phyloP scores from a whole-genome alignment of 805 yeast species.

The Metschnikowia bowlesiae region DNA sequence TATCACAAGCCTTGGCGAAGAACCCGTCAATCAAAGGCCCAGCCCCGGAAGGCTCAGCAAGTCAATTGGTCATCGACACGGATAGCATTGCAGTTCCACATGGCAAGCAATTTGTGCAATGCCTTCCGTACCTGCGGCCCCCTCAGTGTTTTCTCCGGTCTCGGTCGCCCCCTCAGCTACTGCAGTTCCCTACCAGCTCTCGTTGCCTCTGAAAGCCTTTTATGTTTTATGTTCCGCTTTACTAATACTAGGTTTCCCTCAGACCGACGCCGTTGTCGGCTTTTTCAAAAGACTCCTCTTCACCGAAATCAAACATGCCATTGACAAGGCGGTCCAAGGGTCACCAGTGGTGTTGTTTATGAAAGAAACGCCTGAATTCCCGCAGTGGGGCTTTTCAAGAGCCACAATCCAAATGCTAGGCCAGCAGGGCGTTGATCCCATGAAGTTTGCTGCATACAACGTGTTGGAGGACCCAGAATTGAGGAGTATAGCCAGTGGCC shows the following conservation, averaged over 20 bases:
- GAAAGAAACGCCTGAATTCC: conserved; percentile 98
- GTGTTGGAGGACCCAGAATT: conserved; percentile 92
- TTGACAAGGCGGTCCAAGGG: conserved; percentile 76
- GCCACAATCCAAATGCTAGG: conserved; percentile 92
- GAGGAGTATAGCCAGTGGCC: conserved; percentile 99
- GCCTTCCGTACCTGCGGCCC: no score
- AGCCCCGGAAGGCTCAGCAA: no score
- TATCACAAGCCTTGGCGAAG: no score
- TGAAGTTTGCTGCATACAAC: conserved; percentile 93
- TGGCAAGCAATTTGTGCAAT: no score
- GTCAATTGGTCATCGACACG: no score
- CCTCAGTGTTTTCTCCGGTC: no score
- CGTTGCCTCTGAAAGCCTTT: not conserved
- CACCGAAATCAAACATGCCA: conserved; percentile 76
- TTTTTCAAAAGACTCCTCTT: conserved; percentile 48
- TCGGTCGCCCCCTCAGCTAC: not conserved
- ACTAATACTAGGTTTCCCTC: not conserved
- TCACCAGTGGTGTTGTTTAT: conserved; percentile 95
- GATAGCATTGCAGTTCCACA: no score
- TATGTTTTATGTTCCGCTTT: not conserved
- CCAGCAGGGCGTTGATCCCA: conserved; percentile 95
- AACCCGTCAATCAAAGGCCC: no score
- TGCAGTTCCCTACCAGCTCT: not conserved
- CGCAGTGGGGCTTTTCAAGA: conserved; percentile 96
- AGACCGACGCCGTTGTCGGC: not conserved